These are phyloP conservation scores for Thermoascus crustaceus DNA, from an alignment of 2,329 filamentous ascomycete genomes.

Conservation along the genomic window DNA sequence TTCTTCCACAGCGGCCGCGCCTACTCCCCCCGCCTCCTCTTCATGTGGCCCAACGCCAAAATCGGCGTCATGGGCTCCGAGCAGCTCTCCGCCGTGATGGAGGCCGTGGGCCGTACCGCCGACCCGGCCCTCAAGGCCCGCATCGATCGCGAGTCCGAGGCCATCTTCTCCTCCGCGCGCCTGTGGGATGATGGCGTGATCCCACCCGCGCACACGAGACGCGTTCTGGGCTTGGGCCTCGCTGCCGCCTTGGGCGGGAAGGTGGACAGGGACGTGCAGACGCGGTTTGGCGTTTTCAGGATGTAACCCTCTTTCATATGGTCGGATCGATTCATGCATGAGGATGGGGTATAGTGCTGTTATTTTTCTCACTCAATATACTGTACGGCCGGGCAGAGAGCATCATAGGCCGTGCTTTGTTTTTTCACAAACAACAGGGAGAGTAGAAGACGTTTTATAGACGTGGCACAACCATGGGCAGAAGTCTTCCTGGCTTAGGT, in stretches of 20 bases:
- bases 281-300: conserved; percentile 71
- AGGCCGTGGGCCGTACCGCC: conserved; percentile 74
- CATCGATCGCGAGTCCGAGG: conserved; percentile 86
- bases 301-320: conserved; percentile 54
- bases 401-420: too few species aligned
- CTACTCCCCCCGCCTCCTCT: conserved; percentile 83
- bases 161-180: conserved; percentile 76
- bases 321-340: background rate
- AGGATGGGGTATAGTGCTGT: background rate
- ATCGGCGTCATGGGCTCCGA: conserved; percentile 95
- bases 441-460: too few species aligned
- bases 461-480: too few species aligned
- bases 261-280: conserved; percentile 50
- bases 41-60: conserved; percentile 97
- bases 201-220: conserved; percentile 65
- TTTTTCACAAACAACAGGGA: too few species aligned
- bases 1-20: conserved; percentile 59
- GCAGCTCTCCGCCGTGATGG: conserved; percentile 88
- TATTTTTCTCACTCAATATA: too few species aligned
- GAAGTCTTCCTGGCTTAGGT: too few species aligned
- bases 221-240: conserved; percentile 64
- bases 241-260: conserved; percentile 62
- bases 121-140: conserved; percentile 73
- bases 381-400: too few species aligned
- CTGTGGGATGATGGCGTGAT: conserved; percentile 88